Conservation (phyloP, 176 grass and related monocot species). For the Dendrocalamus sinicus region DNA sequence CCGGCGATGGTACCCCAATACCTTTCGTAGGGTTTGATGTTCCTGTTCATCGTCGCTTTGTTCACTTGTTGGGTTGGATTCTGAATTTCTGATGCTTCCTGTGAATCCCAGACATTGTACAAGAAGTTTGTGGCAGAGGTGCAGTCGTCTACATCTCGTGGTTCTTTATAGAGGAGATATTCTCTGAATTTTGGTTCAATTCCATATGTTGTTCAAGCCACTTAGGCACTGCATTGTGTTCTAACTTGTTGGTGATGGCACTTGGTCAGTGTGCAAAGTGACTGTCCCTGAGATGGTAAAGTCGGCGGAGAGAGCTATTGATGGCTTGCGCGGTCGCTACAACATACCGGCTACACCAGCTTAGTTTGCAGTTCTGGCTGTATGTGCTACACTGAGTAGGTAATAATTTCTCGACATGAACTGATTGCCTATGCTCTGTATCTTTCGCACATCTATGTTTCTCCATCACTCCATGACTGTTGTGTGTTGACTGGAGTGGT, state of each 20-base stretch:
- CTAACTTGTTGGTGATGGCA: background rate
- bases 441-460: background rate
- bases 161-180: conserved; percentile 26
- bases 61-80: background rate
- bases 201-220: background rate
- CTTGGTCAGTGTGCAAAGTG: conserved; percentile 55
- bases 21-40: background rate
- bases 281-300: conserved; percentile 52
- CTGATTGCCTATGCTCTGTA: background rate
- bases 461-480: background rate
- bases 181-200: conserved; percentile 31
- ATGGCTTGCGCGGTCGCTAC: conserved; percentile 59
- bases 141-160: conserved; percentile 64
- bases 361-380: conserved; percentile 24
- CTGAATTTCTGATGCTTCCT: conserved; percentile 25
- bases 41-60: background rate
- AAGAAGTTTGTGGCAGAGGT: conserved; percentile 57
- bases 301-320: conserved; percentile 44
- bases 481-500: background rate
- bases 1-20: conserved; percentile 47
- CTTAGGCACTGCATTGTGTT: background rate
- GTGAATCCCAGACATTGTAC: conserved; percentile 53
- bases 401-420: conserved; percentile 11
- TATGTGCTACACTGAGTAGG: conserved; percentile 1
- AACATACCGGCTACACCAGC: conserved; percentile 48